These are phyloP conservation scores for Trichoderma erinaceum DNA, from an alignment of 495 filamentous ascomycete species.

Conservation along the genomic window DNA sequence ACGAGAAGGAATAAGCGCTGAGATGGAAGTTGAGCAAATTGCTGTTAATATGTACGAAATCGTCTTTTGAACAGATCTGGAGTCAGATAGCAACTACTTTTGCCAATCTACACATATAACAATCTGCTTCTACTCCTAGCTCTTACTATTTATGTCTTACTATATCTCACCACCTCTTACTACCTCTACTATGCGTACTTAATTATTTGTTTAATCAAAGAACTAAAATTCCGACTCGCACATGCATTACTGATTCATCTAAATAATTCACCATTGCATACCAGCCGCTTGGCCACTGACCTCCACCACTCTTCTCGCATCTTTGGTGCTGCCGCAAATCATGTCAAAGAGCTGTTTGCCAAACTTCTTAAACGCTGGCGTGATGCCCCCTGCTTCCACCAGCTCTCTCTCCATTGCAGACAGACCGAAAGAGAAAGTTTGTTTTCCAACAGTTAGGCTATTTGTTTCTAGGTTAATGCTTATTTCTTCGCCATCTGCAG, in stretches of 20 bases:
- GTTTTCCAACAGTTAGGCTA: slow-evolving; percentile 20
- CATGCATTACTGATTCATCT: not conserved
- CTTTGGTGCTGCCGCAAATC: slow-evolving; percentile 6
- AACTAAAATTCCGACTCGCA: not conserved
- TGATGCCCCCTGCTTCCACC: slow-evolving; percentile 29
- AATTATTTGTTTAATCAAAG: no score
- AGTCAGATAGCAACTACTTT: no score
- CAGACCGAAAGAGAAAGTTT: slow-evolving; percentile 28
- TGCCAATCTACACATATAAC: no score
- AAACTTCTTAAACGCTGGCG: slow-evolving; percentile 31
- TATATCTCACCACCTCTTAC: no score
- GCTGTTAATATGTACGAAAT: no score
- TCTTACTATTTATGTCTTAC: no score
- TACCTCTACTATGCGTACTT: no score
- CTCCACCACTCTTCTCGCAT: not conserved
- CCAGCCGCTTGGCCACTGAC: not conserved
- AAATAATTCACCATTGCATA: not conserved
- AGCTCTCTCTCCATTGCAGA: slow-evolving; percentile 34
- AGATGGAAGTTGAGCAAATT: no score
- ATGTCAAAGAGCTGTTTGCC: slow-evolving; percentile 33
- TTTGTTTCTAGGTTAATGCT: slow-evolving; percentile 26
- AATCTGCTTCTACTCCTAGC: no score
- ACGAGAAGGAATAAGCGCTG: not conserved
- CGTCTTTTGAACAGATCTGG: no score
- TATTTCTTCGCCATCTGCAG: slow-evolving; percentile 27